Conservation (phyloP, 140 eudicot species). For the Senecio squalidus region DNA sequence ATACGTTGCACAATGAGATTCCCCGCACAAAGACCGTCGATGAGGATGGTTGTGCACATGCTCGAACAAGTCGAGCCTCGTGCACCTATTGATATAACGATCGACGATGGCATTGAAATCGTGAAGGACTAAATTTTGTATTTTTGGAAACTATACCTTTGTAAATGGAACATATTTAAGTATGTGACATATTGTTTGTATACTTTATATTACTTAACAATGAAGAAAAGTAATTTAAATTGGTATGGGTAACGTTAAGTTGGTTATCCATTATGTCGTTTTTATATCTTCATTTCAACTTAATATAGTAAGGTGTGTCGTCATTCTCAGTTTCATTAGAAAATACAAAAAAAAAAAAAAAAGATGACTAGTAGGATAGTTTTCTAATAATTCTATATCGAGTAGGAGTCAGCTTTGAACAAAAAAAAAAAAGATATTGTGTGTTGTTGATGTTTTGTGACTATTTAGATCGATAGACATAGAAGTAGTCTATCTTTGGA, state of each 20-base stretch:
- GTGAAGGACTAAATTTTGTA: slow-evolving; percentile 14
- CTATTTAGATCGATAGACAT: no score
- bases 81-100: slow-evolving; percentile 12
- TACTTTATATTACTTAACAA: background rate
- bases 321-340: background rate
- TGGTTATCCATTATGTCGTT: background rate
- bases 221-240: background rate
- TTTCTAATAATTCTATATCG: no score
- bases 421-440: no score
- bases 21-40: slow-evolving; percentile 58
- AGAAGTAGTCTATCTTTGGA: no score
- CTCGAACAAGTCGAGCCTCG: slow-evolving; percentile 43
- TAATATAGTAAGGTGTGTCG: background rate
- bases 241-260: background rate
- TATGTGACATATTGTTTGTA: background rate
- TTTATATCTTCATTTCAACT: background rate
- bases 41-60: slow-evolving; percentile 67
- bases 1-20: slow-evolving; percentile 47
- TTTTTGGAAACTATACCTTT: background rate
- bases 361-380: no score
- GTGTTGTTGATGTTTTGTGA: no score
- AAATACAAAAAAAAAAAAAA: no score
- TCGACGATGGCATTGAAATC: slow-evolving; percentile 6
- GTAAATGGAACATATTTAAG: background rate
- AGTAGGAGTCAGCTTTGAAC: no score